phyloP scores from a whole-genome alignment of 2,329 filamentous ascomycete genomes.

The Colletotrichum liaoningense region DNA sequence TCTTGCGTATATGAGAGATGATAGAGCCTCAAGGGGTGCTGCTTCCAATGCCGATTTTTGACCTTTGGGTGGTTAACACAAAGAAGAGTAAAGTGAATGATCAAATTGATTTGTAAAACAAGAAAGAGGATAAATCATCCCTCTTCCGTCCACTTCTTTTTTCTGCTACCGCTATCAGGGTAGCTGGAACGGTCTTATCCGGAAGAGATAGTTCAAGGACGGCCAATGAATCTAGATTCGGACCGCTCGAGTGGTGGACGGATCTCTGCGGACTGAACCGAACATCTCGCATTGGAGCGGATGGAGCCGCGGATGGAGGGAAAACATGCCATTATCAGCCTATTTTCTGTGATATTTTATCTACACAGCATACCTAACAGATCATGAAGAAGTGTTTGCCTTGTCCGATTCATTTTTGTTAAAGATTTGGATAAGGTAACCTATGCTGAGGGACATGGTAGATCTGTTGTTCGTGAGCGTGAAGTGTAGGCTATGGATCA shows the following conservation, averaged over 20 bases:
- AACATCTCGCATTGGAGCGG: not conserved
- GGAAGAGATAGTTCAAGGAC: not conserved
- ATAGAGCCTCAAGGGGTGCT: no score
- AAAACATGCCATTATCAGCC: not conserved
- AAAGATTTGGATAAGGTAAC: no score
- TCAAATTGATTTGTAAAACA: no score
- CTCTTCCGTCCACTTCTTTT: no score
- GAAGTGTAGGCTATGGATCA: not conserved
- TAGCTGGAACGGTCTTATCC: no score
- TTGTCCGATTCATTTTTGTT: not conserved
- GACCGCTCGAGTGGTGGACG: not conserved
- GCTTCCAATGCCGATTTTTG: no score
- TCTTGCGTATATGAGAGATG: no score
- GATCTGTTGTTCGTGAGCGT: not conserved
- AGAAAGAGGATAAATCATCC: no score
- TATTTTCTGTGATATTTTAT: not conserved
- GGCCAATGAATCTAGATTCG: not conserved
- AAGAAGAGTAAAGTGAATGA: no score
- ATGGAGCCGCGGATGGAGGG: not conserved
- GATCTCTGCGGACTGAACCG: not conserved
- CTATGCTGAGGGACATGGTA: not conserved
- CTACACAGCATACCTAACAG: not conserved
- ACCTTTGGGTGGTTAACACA: no score
- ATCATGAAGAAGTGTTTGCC: not conserved
- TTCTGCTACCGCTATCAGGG: no score